These are phyloP conservation scores for Skeletonema potamos DNA, from an alignment of 108 stramenopile species.

Conservation along the genomic window DNA sequence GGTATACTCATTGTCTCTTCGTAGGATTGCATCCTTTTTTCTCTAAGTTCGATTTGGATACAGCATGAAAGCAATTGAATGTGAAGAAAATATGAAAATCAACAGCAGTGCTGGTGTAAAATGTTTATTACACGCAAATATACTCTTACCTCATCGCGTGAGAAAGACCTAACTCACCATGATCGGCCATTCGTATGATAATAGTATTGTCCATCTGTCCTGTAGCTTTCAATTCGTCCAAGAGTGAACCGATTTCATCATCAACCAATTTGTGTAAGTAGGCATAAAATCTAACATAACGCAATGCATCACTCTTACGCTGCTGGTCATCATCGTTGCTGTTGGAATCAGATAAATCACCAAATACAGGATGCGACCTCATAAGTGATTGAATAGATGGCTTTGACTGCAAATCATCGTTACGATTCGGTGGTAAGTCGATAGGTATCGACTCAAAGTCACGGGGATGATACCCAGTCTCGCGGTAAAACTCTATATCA, in stretches of 20 bases:
- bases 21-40: constrained; percentile 57
- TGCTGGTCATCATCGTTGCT: neutral
- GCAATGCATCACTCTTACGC: constrained; percentile 35
- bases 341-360: constrained; percentile 12
- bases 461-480: constrained; percentile 33
- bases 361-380: constrained; percentile 15
- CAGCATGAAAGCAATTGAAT: no score
- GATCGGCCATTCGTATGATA: constrained; percentile 60
- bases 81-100: no score
- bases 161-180: constrained; percentile 52
- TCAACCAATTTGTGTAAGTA: constrained; percentile 47
- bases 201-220: constrained; percentile 52
- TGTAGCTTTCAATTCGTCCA: constrained; percentile 43
- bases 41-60: constrained; percentile 27
- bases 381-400: constrained; percentile 21
- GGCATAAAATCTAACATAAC: constrained; percentile 62
- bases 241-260: constrained; percentile 46
- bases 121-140: no score
- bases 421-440: constrained; percentile 27
- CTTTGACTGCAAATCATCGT: constrained; percentile 28
- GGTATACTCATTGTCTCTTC: constrained; percentile 62
- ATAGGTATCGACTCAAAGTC: constrained; percentile 29
- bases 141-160: constrained; percentile 11
- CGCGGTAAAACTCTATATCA: constrained; percentile 45
- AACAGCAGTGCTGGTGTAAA: no score